phyloP scores from a whole-genome alignment of 2,329 filamentous ascomycete species.

The Hymenoscyphus linearis region DNA sequence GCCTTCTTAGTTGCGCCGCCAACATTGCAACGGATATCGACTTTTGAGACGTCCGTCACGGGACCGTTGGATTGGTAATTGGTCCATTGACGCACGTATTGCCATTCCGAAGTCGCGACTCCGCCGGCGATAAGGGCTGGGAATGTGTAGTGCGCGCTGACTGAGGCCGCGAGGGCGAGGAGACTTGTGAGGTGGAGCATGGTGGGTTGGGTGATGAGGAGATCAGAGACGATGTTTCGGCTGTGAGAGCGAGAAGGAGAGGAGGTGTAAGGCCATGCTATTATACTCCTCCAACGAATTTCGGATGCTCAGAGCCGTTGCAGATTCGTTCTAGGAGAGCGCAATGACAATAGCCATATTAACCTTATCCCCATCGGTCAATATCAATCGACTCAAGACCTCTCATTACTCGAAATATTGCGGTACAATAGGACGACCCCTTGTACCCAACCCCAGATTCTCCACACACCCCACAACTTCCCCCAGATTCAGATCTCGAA shows the following conservation, averaged over 20 bases:
- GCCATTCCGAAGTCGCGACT: conserved; percentile 19
- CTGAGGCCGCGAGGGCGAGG: conserved; percentile 18
- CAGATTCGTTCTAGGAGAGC: no score
- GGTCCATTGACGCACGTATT: conserved; percentile 27
- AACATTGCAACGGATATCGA: conserved; percentile 38
- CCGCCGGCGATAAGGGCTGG: conserved; percentile 12
- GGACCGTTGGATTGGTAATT: conserved; percentile 23
- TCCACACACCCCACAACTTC: conserved; percentile 6
- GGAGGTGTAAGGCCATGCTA: not conserved
- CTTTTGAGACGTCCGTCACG: conserved; percentile 31
- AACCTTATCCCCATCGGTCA: not conserved
- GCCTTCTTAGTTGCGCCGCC: conserved; percentile 29
- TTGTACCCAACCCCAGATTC: not conserved
- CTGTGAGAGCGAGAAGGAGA: not conserved
- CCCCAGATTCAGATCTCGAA: not conserved
- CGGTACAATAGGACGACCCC: not conserved
- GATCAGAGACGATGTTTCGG: not conserved
- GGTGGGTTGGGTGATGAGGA: not conserved
- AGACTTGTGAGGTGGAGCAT: conserved; percentile 9
- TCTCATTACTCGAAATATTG: not conserved
- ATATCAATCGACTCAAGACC: not conserved
- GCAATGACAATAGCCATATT: not conserved
- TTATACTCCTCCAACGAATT: not conserved
- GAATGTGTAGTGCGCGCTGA: conserved; percentile 25
- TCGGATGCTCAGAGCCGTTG: not conserved